These are phyloP conservation scores for Lactifluus hygrophoroides DNA, from an alignment of 768 basidiomycete genomes.

Conservation along the genomic window DNA sequence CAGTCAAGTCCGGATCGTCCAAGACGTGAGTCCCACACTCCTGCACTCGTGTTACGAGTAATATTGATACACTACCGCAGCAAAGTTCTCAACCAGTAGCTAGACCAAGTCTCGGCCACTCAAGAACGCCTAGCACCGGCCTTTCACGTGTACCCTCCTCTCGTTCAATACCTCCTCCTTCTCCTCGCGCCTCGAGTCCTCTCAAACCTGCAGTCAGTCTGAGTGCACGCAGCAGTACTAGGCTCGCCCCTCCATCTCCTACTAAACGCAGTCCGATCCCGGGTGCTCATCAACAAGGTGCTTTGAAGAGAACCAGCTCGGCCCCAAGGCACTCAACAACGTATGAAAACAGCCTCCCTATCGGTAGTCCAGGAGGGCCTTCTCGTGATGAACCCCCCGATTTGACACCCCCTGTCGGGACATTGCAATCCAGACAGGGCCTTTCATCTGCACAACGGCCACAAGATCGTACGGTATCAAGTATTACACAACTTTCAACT, in stretches of 20 bases:
- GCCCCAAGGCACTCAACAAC: conserved; percentile 37
- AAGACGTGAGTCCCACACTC: conserved; percentile 2
- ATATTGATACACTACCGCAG: conserved; percentile 1
- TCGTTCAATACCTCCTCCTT: conserved; percentile 16
- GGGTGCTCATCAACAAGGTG: background rate
- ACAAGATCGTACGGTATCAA: conserved; percentile 6
- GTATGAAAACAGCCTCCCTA: conserved; percentile 25
- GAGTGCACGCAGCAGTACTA: conserved; percentile 4
- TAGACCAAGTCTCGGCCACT: conserved; percentile 5
- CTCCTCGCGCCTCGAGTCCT: conserved; percentile 15
- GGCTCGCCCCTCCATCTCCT: conserved; percentile 39
- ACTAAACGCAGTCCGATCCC: conserved; percentile 39
- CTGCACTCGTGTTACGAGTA: background rate
- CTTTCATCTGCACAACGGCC: conserved; percentile 26
- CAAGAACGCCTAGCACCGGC: conserved; percentile 12
- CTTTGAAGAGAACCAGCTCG: conserved; percentile 19
- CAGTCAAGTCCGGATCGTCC: conserved; percentile 64
- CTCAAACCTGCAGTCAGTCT: conserved; percentile 12
- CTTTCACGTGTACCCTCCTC: conserved; percentile 13
- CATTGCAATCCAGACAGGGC: conserved; percentile 28
- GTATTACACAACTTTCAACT: conserved; percentile 14
- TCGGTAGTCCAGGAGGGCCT: conserved; percentile 26
- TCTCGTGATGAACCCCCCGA: conserved; percentile 27
- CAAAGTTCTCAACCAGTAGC: background rate
- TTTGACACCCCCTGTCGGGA: conserved; percentile 19